Evolutionary conservation across 2,329 filamentous ascomycete genomes (phyloP).

Genomic region (Ceratocystis smalleyi): DNA sequence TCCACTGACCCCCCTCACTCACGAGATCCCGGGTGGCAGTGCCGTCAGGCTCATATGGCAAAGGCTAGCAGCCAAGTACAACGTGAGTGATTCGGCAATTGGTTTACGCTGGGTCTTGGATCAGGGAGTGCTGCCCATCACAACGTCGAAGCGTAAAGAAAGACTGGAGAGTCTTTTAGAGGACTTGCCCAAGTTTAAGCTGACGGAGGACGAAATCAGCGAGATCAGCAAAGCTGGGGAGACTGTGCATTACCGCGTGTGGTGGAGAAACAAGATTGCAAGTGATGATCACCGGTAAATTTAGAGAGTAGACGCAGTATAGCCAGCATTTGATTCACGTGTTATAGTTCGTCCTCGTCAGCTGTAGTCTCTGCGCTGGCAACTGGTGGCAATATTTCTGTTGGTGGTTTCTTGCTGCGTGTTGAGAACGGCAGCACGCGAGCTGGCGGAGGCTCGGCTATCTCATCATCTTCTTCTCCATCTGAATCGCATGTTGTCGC

Average conservation of each 20-base stretch:
- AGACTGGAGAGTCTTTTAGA: conserved; percentile 40
- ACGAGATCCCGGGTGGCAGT: conserved; percentile 32
- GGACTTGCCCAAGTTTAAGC: conserved; percentile 38
- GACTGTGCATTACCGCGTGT: conserved; percentile 46
- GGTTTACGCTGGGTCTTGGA: conserved; percentile 46
- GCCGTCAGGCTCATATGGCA: conserved; percentile 38
- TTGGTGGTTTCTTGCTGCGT: conserved; percentile 22
- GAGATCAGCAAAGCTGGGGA: conserved; percentile 40
- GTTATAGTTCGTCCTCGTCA: conserved; percentile 8
- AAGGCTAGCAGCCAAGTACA: conserved; percentile 41
- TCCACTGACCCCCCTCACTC: conserved; percentile 37
- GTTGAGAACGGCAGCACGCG: conserved; percentile 32
- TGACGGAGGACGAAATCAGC: conserved; percentile 43
- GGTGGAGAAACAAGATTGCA: conserved; percentile 40
- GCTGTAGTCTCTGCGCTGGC: conserved; percentile 1
- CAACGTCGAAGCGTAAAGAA: conserved; percentile 43
- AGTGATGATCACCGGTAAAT: conserved; percentile 34
- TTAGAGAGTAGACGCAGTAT: neutral
- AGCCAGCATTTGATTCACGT: neutral
- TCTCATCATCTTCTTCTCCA: conserved; percentile 16
- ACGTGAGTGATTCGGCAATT: conserved; percentile 39
- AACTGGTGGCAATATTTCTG: conserved; percentile 29
- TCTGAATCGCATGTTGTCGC: neutral
- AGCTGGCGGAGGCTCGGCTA: conserved; percentile 24
- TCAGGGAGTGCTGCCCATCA: conserved; percentile 42